Evolutionary conservation across 2,329 filamentous ascomycete genomes (phyloP).

Genomic region (Cladosporium cucumerinum): DNA sequence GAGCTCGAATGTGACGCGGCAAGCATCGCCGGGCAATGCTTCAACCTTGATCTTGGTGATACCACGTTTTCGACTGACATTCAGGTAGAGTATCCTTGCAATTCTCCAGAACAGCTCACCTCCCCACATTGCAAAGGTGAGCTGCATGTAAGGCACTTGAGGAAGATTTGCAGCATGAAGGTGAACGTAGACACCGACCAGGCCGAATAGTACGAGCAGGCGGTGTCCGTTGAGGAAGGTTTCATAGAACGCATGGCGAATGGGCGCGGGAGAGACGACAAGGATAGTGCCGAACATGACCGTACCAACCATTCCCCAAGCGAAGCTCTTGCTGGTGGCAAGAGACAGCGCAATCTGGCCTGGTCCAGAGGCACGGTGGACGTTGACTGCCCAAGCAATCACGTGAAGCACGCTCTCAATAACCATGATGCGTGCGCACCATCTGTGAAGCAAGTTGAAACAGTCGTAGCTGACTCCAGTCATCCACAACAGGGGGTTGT

Average conservation of each 20-base stretch:
- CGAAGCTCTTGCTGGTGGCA: slow-evolving; percentile 59
- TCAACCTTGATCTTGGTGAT: slow-evolving; percentile 54
- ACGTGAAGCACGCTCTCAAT: slow-evolving; percentile 69
- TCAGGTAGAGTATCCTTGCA: slow-evolving; percentile 51
- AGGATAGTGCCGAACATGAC: slow-evolving; percentile 63
- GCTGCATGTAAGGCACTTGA: slow-evolving; percentile 71
- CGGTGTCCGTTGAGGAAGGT: slow-evolving; percentile 90
- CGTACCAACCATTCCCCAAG: slow-evolving; percentile 59
- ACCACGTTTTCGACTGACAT: slow-evolving; percentile 48
- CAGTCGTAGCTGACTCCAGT: slow-evolving; percentile 92
- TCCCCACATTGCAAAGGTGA: slow-evolving; percentile 73
- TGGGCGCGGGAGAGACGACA: slow-evolving; percentile 68
- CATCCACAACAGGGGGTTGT: slow-evolving; percentile 82
- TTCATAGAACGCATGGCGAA: slow-evolving; percentile 95
- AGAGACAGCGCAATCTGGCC: slow-evolving; percentile 55
- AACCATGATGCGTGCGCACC: slow-evolving; percentile 73
- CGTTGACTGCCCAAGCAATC: slow-evolving; percentile 70
- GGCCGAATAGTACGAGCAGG: slow-evolving; percentile 62
- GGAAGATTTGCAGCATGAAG: slow-evolving; percentile 63
- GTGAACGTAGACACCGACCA: slow-evolving; percentile 76
- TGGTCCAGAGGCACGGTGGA: slow-evolving; percentile 57
- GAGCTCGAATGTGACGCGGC: slow-evolving; percentile 59
- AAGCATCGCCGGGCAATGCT: slow-evolving; percentile 58
- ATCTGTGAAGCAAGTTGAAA: slow-evolving; percentile 86
- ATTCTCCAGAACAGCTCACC: slow-evolving; percentile 57